phyloP scores from a whole-genome alignment of 2,329 filamentous ascomycete species.

The Emmonsiellopsis sp. region DNA sequence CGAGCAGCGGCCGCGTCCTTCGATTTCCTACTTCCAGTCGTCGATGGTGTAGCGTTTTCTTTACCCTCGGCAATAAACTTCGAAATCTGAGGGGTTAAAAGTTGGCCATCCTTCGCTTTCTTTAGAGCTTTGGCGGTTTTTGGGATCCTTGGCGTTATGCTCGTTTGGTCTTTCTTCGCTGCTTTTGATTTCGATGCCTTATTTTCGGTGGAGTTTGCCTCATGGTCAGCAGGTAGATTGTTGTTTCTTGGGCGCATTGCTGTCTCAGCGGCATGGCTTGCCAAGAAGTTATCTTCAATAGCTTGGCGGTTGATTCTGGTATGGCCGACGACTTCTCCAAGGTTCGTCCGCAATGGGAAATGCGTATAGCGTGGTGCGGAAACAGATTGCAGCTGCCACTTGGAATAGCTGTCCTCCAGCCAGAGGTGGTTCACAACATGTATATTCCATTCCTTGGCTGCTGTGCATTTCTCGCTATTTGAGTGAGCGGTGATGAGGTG shows the following conservation, averaged over 20 bases:
- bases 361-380: conserved; percentile 70
- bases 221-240: conserved; percentile 14
- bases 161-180: conserved; percentile 11
- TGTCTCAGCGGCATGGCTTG: conserved; percentile 11
- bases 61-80: conserved; percentile 54
- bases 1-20: conserved; percentile 75
- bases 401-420: conserved; percentile 95
- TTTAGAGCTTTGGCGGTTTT: conserved; percentile 20
- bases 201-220: background rate
- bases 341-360: conserved; percentile 81
- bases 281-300: conserved; percentile 59
- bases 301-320: conserved; percentile 68
- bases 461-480: conserved; percentile 85
- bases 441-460: conserved; percentile 86
- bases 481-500: conserved; percentile 88
- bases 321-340: conserved; percentile 86
- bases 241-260: conserved; percentile 30
- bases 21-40: conserved; percentile 72
- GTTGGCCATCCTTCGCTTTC: conserved; percentile 17
- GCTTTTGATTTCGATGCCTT: conserved; percentile 2
- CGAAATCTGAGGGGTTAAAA: conserved; percentile 46
- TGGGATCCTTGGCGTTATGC: conserved; percentile 13
- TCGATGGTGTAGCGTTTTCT: conserved; percentile 74
- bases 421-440: conserved; percentile 89
- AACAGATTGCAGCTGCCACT: conserved; percentile 65